Conservation (phyloP, 768 basidiomycete species). For the Amanita rubescens region DNA sequence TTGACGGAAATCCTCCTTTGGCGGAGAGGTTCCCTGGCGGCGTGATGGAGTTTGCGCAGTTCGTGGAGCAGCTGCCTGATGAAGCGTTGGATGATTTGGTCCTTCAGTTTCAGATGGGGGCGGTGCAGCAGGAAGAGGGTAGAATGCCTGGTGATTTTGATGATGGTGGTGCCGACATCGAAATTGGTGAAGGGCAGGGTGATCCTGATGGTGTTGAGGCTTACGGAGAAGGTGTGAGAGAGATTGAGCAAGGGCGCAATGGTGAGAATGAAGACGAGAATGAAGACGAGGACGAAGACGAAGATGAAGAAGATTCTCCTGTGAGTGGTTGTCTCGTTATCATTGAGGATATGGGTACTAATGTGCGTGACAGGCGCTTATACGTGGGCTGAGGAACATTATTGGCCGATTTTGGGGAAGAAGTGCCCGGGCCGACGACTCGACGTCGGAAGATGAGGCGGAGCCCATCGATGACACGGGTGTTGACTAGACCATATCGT, state of each 20-base stretch:
- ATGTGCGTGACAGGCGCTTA: slow-evolving; percentile 40
- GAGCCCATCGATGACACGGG: slow-evolving; percentile 21
- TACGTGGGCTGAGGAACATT: slow-evolving; percentile 51
- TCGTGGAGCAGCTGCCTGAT: slow-evolving; percentile 44
- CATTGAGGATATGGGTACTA: background rate
- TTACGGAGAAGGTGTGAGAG: slow-evolving; percentile 17
- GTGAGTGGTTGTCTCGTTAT: slow-evolving; percentile 27
- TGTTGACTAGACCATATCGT: too few species aligned
- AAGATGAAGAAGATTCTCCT: slow-evolving; percentile 41
- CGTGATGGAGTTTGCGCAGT: slow-evolving; percentile 54
- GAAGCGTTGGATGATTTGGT: slow-evolving; percentile 58
- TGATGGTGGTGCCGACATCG: slow-evolving; percentile 13
- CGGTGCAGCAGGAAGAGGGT: slow-evolving; percentile 24
- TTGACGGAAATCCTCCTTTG: slow-evolving; percentile 48
- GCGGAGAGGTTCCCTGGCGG: slow-evolving; percentile 57
- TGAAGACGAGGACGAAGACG: slow-evolving; percentile 34
- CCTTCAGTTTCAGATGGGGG: slow-evolving; percentile 34
- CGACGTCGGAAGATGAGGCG: slow-evolving; percentile 36
- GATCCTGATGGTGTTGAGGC: slow-evolving; percentile 10
- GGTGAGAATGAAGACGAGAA: slow-evolving; percentile 13
- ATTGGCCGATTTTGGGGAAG: slow-evolving; percentile 54
- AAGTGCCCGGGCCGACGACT: slow-evolving; percentile 21
- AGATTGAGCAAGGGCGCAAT: slow-evolving; percentile 3
- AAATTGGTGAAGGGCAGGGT: slow-evolving; percentile 10
- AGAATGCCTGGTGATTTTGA: slow-evolving; percentile 44